phyloP scores from a whole-genome alignment of 495 filamentous ascomycete species.

The Elaphomyces granulatus region DNA sequence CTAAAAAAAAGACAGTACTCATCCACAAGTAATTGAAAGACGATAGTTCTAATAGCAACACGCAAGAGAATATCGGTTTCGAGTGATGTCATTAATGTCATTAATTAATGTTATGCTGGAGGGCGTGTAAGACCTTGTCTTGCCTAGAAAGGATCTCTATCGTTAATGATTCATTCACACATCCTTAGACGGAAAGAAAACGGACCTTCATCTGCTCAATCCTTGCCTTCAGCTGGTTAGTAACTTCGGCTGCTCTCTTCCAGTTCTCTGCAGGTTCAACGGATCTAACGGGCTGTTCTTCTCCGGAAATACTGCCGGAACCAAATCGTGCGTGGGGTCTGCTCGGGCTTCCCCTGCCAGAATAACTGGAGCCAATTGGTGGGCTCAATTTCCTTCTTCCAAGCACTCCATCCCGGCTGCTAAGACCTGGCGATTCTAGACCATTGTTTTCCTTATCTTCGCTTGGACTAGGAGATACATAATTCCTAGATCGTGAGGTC shows the following conservation, averaged over 20 bases:
- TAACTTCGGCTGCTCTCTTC: conserved; percentile 97
- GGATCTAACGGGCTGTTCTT: conserved; percentile 18
- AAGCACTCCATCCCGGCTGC: conserved; percentile 22
- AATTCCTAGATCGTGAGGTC: conserved; percentile 43
- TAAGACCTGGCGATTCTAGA: conserved; percentile 26
- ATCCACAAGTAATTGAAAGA: too few relatives aligned
- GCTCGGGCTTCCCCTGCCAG: conserved; percentile 43
- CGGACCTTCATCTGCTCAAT: conserved; percentile 79
- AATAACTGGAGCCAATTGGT: conserved; percentile 35
- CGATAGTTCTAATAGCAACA: background rate
- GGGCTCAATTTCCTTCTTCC: conserved; percentile 33
- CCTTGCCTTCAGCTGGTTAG: conserved; percentile 86
- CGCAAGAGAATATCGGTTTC: background rate
- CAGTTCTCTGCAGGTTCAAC: conserved; percentile 73
- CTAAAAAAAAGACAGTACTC: too few relatives aligned
- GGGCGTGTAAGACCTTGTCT: conserved; percentile 6
- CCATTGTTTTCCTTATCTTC: conserved; percentile 68
- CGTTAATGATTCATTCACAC: background rate
- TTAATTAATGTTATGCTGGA: conserved; percentile 1
- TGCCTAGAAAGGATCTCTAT: conserved; percentile 1
- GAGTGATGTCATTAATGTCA: background rate
- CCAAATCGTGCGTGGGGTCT: conserved; percentile 24
- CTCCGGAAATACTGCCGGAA: conserved; percentile 23
- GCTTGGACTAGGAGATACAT: conserved; percentile 50
- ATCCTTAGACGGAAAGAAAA: conserved; percentile 1